Evolutionary conservation across 2,329 filamentous ascomycete genomes (phyloP), one percentile per base, ranked within the genome.

Genomic region (Botrytis fragariae): DNA sequence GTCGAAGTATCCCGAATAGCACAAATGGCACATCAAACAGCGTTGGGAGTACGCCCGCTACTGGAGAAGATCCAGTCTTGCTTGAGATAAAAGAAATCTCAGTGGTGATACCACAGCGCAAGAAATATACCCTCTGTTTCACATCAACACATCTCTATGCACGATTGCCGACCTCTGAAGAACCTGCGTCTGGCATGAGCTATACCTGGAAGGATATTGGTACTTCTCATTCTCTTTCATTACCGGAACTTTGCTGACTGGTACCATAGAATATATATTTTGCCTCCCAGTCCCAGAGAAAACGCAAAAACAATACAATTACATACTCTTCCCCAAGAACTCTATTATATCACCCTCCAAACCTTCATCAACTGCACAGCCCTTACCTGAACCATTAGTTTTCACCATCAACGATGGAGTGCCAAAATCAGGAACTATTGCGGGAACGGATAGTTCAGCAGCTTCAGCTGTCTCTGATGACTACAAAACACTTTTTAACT

Each of bases 271-370:
- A 79, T 86, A 89, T 75, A 85, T 83, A n/a, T 90, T 91, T 78
- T 90, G 86, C 80, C 84, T 91, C 4, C 89, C 89, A 0, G 87
- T 91, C 0, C 89, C 90, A 14, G 89, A 91, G 76, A 92, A 91
- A 79, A 81, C 88, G 0, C 88, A 91, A 77, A 85, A 89, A 22
- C 89, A 92, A 79, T 85, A 89, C 81, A 92, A 91, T 81, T 92
- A 91, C 78, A 79, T 91, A 72, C 82, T 92, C 73, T 87, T 92
- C 74, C 90, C 89, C 0, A 84, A 83, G 29, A 78, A 79, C 72
- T 85, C 86, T 72, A 86, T 86, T 42, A 86, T 86, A 75, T 83
- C 90, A 48, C 84, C 86, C 3, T 83, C 86, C 42, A 87, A 86
- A 75, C 81, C 84, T n/a, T 80, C 81, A 61, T 73, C 80, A 1